Evolutionary conservation across 2,329 filamentous ascomycete genomes (phyloP).

Genomic region (Mollisiaceae sp.): DNA sequence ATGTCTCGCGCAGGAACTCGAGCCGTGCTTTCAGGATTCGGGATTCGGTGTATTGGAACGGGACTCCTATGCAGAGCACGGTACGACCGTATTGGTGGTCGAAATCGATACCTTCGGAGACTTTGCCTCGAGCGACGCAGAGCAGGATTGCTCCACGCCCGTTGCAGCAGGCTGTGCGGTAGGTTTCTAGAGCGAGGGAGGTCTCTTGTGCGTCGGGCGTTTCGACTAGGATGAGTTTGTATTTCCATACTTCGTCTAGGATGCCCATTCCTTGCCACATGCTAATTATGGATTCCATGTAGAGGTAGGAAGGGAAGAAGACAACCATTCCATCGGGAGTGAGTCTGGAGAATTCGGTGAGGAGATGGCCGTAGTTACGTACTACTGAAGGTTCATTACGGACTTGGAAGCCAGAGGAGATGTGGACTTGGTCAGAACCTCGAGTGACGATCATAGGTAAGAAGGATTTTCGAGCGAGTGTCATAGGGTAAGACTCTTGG

Average conservation of each 20-base stretch:
- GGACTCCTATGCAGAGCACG: slow-evolving; percentile 94
- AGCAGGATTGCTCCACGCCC: slow-evolving; percentile 91
- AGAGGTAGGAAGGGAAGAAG: slow-evolving; percentile 97
- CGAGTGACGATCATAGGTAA: slow-evolving; percentile 96
- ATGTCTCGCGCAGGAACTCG: slow-evolving; percentile 95
- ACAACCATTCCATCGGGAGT: slow-evolving; percentile 98
- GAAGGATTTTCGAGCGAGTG: slow-evolving; percentile 91
- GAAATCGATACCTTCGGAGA: slow-evolving; percentile 98
- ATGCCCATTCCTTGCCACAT: slow-evolving; percentile 99
- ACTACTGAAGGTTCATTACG: slow-evolving; percentile 97
- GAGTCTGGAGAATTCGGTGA: slow-evolving; percentile 94
- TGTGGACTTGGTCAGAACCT: slow-evolving; percentile 89
- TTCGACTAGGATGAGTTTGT: slow-evolving; percentile 97
- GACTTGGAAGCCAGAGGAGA: slow-evolving; percentile 93
- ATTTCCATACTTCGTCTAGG: slow-evolving; percentile 97
- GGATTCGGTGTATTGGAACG: slow-evolving; percentile 98
- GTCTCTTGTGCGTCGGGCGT: slow-evolving; percentile 98
- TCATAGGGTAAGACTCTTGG: slow-evolving; percentile 98
- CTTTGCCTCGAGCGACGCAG: slow-evolving; percentile 95
- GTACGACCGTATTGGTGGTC: slow-evolving; percentile 98
- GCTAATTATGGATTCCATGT: slow-evolving; percentile 99
- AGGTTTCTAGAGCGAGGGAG: slow-evolving; percentile 92
- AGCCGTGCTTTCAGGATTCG: slow-evolving; percentile 94
- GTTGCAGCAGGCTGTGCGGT: slow-evolving; percentile 96
- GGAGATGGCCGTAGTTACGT: slow-evolving; percentile 89